Evolutionary conservation across 805 yeast species (phyloP), one percentile per base, ranked within the genome.

Genomic region (Yarrowia hollandica): DNA sequence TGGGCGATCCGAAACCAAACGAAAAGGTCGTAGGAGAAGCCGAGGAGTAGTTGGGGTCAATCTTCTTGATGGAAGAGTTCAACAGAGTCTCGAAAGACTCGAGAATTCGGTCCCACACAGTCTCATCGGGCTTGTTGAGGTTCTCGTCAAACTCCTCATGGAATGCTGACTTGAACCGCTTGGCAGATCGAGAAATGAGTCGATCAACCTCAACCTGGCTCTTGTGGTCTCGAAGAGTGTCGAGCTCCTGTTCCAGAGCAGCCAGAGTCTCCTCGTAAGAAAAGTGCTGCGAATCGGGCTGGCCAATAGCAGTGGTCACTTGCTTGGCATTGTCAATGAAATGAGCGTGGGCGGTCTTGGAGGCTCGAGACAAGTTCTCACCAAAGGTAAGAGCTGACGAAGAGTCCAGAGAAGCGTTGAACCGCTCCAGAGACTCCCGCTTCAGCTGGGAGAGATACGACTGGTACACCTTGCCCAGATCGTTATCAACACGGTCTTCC

Each of bases 41-140:
- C 10, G 56, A 12, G 2, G 56, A 34, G 52, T 30, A 61, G 8
- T 42, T 60, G 19, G 59, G 42, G 0, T 67, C 71, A 2, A 67
- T 75, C 61, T 68, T 77, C 44, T 69, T 75, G 11, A 63, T 34
- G 44, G 80, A 62, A 0, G 72, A 62, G 1, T 61, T 61, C 1
- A 66, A 63, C 16, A 77, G 63, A 0, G 75, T 70, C 11, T 76
- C 69, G 66, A 87, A 84, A 15, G 70, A 72, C 1, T 62, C 68
- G 52, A 80, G 65, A 4, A 85, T 75, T 2, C 70, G 71, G 66
- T 84, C 89, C 96, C 94, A 89, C 16, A 81, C 74, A 18, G 76
- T 76, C 0, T 64, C 69, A 4, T 74, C 69, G 3, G 91, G 88
- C 39, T 76, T 70, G 7, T 75, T 69, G 23, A 88, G 72, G 31